Percentiles rank a stretch among this genome's conserved stretches.
These are phyloP conservation scores for Talaromyces sp. DNA, from an alignment of 2,329 filamentous ascomycete species.

Conservation along the genomic window DNA sequence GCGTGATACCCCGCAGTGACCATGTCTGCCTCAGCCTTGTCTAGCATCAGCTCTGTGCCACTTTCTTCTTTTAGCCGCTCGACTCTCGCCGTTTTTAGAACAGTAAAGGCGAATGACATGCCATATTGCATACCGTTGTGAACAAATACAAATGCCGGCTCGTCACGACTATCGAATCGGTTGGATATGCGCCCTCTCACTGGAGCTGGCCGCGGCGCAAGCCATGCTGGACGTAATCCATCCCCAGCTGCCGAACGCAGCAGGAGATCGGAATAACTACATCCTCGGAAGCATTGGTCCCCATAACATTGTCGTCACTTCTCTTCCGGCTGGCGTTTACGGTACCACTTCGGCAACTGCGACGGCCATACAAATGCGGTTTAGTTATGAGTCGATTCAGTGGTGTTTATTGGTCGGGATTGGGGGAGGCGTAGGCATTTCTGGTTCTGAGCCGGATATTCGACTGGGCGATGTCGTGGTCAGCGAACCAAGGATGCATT, in stretches of 20 bases:
- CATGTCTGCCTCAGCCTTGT: not conserved
- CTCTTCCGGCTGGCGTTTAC: not conserved
- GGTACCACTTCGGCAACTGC: not conserved
- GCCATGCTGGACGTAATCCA: not conserved
- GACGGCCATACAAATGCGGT: not conserved
- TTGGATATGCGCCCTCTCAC: not conserved
- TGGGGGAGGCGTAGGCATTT: not conserved
- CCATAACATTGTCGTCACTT: not conserved
- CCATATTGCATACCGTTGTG: not conserved
- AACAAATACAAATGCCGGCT: not conserved
- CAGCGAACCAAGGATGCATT: not conserved
- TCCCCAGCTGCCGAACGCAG: not conserved
- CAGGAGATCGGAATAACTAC: not conserved
- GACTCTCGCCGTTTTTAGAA: no score
- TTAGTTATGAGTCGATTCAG: not conserved
- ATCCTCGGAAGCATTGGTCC: not conserved
- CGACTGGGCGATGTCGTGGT: not conserved
- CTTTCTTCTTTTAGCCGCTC: not conserved
- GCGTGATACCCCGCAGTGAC: not conserved
- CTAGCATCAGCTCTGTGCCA: not conserved
- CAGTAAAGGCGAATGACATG: not conserved
- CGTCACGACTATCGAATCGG: constrained; percentile 1
- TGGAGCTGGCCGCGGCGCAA: not conserved
- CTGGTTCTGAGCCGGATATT: not conserved
- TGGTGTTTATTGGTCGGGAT: not conserved